Percentiles rank a stretch among this genome's conserved stretches.
phyloP scores from a whole-genome alignment of 495 filamentous ascomycete species.

The Trichocladium antarcticum region DNA sequence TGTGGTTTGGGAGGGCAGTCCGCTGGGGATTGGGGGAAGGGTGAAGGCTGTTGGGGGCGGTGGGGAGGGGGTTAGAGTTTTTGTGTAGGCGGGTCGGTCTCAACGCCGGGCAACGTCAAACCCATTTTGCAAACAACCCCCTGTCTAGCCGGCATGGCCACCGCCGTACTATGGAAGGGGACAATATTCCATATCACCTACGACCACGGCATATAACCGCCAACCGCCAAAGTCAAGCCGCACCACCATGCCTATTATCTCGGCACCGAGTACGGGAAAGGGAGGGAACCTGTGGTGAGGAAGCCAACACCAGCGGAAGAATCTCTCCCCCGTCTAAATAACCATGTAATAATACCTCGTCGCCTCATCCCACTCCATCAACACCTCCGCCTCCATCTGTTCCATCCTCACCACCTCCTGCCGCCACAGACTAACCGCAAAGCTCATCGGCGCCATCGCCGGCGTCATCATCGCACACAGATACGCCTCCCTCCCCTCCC shows the following conservation, averaged over 20 bases:
- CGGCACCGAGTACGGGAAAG: too few species aligned
- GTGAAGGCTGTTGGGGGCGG: constrained; percentile 31
- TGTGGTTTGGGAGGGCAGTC: constrained; percentile 37
- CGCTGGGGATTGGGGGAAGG: constrained; percentile 33
- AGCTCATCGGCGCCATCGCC: constrained; percentile 22
- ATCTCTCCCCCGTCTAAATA: too few species aligned
- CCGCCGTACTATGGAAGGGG: too few species aligned
- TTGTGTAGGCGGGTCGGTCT: not conserved
- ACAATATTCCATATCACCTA: too few species aligned
- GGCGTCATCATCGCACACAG: constrained; percentile 23
- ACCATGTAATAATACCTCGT: constrained; percentile 32
- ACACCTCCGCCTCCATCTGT: constrained; percentile 28
- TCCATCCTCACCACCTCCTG: constrained; percentile 22
- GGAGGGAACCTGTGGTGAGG: too few species aligned
- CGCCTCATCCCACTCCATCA: constrained; percentile 32
- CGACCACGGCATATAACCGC: too few species aligned
- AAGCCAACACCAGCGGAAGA: too few species aligned
- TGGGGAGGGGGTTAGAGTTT: constrained; percentile 14
- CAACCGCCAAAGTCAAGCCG: too few species aligned
- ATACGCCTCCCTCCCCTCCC: constrained; percentile 7
- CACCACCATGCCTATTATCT: too few species aligned
- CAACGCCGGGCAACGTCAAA: too few species aligned
- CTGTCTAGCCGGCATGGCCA: too few species aligned
- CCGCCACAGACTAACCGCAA: constrained; percentile 24
- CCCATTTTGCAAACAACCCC: too few species aligned